Evolutionary conservation across 1,284 basidiomycete species (phyloP).

Genomic region (Puccinia hordei): DNA sequence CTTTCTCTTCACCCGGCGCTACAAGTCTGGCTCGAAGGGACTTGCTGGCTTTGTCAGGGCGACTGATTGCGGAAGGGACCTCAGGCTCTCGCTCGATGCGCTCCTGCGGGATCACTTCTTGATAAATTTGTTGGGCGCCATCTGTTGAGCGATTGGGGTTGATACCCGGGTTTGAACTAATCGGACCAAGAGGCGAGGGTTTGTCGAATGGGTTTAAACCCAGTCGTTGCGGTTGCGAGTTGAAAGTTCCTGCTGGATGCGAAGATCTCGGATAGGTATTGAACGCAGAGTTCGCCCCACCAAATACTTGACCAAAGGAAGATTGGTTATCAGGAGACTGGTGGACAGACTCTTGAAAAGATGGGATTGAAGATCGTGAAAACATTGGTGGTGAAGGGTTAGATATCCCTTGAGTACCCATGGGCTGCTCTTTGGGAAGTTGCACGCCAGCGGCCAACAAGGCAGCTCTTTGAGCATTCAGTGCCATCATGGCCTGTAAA

Average conservation of each 20-base stretch:
- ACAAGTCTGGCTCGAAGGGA: slow-evolving; percentile 10
- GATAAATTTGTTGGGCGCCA: neutral
- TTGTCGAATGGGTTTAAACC: slow-evolving; percentile 29
- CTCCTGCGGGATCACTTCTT: neutral
- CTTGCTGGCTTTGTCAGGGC: slow-evolving; percentile 7
- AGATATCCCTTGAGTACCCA: neutral
- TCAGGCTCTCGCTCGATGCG: neutral
- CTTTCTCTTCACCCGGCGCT: slow-evolving; percentile 6
- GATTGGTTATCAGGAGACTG: slow-evolving; percentile 3
- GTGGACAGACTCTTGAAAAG: slow-evolving; percentile 7
- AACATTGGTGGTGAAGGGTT: neutral
- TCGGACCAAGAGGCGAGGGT: slow-evolving; percentile 1
- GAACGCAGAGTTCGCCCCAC: neutral
- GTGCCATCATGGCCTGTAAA: slow-evolving; percentile 45
- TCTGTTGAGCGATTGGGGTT: neutral
- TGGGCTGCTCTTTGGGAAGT: slow-evolving; percentile 14
- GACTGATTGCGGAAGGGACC: neutral
- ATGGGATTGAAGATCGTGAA: neutral
- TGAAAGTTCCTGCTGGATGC: neutral
- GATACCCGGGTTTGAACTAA: neutral
- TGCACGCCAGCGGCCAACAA: slow-evolving; percentile 33
- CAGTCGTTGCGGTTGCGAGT: slow-evolving; percentile 11
- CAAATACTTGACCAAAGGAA: neutral
- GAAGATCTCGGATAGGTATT: slow-evolving; percentile 6
- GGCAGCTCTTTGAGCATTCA: slow-evolving; percentile 45